Evolutionary conservation across 179 eudicot species (phyloP), one percentile per base, ranked within the genome.

Genomic region (Beta macrorhiza): DNA sequence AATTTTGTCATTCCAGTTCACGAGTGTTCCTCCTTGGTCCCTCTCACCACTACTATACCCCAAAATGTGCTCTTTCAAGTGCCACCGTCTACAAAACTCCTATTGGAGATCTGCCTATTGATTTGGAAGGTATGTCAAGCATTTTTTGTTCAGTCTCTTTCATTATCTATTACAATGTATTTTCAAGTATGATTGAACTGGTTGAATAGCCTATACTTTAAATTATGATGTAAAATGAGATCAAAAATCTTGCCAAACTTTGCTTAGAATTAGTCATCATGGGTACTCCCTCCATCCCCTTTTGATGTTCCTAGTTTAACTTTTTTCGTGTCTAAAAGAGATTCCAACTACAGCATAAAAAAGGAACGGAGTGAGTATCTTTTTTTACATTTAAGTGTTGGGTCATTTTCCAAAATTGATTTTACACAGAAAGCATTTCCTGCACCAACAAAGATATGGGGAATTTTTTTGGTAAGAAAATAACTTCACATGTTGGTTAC

Each of bases 61-160:
- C 97, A 58, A 94, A 91, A 84, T 97, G 99, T 83, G 99, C 97
- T 61, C 91, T 97, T 77, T 89, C 98, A 78, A 88, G 89, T 75
- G 97, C 99, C 78, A 94, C 98, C 8, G 87, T 92, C 63, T 97
- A 97, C 87, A 88, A 90, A 83, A 94, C 99, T n/a, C 99, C 99
- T 62, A 81, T 97, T 42, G 99, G 99, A 42, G 98, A 97, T 84
- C 88, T 97, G 44, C 88, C 97, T 52, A 83, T 97, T 70, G 99
- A 97, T 86, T 81, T 89, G 72, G 99, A 97, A 94, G 95, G 99
- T 96, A 88, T 63, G 64, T 47, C 52, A 42, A 32, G 51, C 45
- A 67, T 32, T 78, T 13, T 55, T 32, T 0, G 25, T 67, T 7
- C 45, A 7, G 0, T 74, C 20, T 32, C 51, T 56, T 74, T 51